These are phyloP conservation scores for Gaultheria prostrata DNA, from an alignment of 148 eudicot species.

Conservation along the genomic window DNA sequence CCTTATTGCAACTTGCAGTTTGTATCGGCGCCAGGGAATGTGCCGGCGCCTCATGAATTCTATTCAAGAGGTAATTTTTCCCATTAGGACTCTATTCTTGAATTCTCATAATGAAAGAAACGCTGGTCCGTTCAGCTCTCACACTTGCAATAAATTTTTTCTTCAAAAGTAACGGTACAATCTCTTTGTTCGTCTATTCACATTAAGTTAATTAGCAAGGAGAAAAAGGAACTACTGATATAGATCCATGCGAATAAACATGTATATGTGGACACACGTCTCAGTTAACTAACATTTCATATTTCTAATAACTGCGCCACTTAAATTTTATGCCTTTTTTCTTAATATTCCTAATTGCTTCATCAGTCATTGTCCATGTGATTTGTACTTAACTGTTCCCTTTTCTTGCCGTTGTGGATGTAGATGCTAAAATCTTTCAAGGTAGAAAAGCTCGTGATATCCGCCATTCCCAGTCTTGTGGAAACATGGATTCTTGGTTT, in stretches of 20 bases:
- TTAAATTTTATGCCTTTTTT: background rate
- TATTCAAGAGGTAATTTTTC: conserved; percentile 63
- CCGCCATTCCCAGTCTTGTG: conserved; percentile 76
- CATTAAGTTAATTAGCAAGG: background rate
- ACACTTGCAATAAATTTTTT: background rate
- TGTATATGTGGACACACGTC: background rate
- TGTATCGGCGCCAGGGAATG: conserved; percentile 89
- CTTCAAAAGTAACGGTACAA: background rate
- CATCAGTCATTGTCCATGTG: background rate
- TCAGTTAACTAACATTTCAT: background rate
- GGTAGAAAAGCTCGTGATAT: conserved; percentile 81
- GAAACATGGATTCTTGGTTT: conserved; percentile 92
- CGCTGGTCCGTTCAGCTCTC: background rate
- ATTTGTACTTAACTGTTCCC: conserved; percentile 1
- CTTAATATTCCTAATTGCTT: background rate
- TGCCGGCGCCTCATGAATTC: conserved; percentile 71
- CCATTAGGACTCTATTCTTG: background rate
- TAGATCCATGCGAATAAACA: background rate
- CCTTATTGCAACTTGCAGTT: conserved; percentile 91
- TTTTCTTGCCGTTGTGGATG: conserved; percentile 18
- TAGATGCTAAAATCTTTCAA: conserved; percentile 81
- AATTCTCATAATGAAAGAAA: background rate
- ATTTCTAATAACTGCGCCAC: background rate
- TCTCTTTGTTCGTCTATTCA: background rate
- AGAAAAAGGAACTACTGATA: background rate